Conservation (phyloP, 176 grass and related monocot genomes). For the Musa acuminata region DNA sequence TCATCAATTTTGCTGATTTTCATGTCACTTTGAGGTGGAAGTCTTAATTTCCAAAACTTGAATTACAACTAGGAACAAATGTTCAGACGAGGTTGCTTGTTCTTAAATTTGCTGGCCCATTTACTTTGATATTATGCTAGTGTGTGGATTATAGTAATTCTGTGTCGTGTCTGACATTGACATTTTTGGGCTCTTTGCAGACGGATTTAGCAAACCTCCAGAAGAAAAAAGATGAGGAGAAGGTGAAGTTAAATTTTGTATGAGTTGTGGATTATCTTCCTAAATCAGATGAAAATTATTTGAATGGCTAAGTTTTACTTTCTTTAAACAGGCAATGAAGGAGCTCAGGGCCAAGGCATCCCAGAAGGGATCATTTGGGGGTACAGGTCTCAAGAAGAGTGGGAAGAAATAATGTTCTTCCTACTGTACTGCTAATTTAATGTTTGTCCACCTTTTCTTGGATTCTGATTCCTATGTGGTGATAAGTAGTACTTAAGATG, state of each 20-base stretch:
- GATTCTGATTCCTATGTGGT: too few species aligned
- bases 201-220: conserved; percentile 59
- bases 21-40: too few species aligned
- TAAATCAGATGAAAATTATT: not conserved
- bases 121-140: not conserved
- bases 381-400: conserved; percentile 86
- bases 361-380: conserved; percentile 73
- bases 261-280: not conserved
- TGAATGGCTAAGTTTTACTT: not conserved
- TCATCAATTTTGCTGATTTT: too few species aligned
- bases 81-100: too few species aligned
- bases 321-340: conserved; percentile 54
- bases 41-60: too few species aligned
- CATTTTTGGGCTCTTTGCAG: conserved; percentile 23
- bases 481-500: too few species aligned
- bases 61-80: too few species aligned
- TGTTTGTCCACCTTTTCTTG: too few species aligned
- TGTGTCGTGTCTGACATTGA: too few species aligned
- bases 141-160: not conserved
- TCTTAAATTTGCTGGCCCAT: too few species aligned
- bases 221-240: conserved; percentile 95
- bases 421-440: too few species aligned
- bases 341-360: conserved; percentile 62
- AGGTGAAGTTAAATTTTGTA: conserved; percentile 26
- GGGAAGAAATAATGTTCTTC: conserved; percentile 63